phyloP scores from a whole-genome alignment of 495 filamentous ascomycete species.

The Lindgomyces ingoldianus region DNA sequence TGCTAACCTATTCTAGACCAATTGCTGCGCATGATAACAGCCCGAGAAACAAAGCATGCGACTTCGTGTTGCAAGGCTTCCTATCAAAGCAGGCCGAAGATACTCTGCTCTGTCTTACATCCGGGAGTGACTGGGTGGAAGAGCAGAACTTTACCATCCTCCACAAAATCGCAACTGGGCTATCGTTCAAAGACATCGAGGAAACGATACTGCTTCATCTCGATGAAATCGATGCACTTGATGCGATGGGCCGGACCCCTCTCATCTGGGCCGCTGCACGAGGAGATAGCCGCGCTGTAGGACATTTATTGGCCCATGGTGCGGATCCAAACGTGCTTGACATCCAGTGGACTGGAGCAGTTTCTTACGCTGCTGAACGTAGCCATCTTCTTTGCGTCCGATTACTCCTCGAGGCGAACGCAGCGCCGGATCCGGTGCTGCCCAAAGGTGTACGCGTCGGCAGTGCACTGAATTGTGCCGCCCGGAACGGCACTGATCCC shows the following conservation, averaged over 20 bases:
- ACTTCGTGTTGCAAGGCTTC: constrained; percentile 20
- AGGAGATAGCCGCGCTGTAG: constrained; percentile 35
- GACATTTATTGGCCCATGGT: constrained; percentile 32
- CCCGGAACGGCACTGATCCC: constrained; percentile 29
- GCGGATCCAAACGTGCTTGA: constrained; percentile 44
- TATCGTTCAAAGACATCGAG: constrained; percentile 37
- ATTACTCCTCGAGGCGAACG: constrained; percentile 45
- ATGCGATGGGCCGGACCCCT: constrained; percentile 44
- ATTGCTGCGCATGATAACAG: constrained; percentile 33
- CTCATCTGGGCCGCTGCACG: constrained; percentile 43
- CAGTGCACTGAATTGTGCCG: constrained; percentile 41
- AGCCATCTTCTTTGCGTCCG: constrained; percentile 36
- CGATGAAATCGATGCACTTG: constrained; percentile 30
- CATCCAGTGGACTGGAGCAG: constrained; percentile 6
- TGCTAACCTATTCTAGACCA: constrained; percentile 18
- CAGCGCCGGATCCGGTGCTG: constrained; percentile 14
- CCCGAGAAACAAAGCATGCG: constrained; percentile 39
- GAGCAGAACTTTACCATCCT: constrained; percentile 39
- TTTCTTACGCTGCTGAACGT: constrained; percentile 36
- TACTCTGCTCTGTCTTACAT: constrained; percentile 21
- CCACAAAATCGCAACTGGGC: constrained; percentile 43
- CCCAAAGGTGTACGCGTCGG: constrained; percentile 30
- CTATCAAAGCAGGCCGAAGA: constrained; percentile 23
- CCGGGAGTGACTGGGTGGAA: constrained; percentile 38
- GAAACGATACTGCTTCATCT: constrained; percentile 33